These are phyloP conservation scores for Tetradesmus lagerheimii DNA, from an alignment of 139 green algal species.

Conservation along the genomic window DNA sequence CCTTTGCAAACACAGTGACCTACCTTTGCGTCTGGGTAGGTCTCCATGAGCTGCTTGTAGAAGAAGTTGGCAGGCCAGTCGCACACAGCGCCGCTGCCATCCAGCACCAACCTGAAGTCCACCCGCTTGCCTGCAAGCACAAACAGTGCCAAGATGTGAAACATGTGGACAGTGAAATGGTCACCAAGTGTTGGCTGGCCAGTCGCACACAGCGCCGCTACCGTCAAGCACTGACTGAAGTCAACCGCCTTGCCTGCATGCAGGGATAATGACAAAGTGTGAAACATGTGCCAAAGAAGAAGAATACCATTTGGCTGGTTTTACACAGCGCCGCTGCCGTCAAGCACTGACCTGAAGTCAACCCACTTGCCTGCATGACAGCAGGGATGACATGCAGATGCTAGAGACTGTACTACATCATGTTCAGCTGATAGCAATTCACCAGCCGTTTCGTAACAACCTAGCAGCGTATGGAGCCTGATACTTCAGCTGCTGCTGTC, in stretches of 20 bases:
- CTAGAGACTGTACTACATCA: no score
- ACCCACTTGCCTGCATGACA: background rate
- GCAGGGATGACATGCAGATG: no score
- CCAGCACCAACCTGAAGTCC: background rate
- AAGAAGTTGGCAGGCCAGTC: conserved; percentile 14
- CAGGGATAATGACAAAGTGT: no score
- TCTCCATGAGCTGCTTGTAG: conserved; percentile 37
- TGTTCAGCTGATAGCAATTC: no score
- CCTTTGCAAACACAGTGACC: background rate
- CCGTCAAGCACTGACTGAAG: background rate
- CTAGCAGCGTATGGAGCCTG: no score
- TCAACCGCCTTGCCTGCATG: background rate
- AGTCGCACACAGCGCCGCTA: background rate
- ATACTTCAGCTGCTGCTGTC: no score
- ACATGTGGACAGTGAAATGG: no score
- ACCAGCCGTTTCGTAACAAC: no score
- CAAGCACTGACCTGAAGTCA: background rate
- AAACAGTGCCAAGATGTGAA: no score
- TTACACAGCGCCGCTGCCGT: background rate
- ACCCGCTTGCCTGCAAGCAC: background rate
- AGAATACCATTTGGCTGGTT: background rate
- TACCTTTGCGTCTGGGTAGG: conserved; percentile 35
- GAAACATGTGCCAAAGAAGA: no score
- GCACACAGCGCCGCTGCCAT: background rate
- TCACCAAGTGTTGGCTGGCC: background rate